phyloP scores from a whole-genome alignment of 1,284 basidiomycete species.

The Sporisorium graminicola region DNA sequence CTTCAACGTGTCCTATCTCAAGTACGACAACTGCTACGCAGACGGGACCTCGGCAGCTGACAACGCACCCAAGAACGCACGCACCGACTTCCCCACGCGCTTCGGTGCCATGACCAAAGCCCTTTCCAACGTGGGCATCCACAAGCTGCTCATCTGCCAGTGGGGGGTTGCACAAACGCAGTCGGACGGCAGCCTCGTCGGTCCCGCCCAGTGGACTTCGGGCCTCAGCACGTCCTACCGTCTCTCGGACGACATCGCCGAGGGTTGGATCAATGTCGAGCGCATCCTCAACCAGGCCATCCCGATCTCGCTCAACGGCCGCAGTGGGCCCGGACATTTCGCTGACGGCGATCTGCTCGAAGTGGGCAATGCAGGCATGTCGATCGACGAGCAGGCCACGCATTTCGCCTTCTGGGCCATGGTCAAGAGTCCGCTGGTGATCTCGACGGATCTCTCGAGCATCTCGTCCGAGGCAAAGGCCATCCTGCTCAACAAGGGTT shows the following conservation, averaged over 20 bases:
- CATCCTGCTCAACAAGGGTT: constrained; percentile 60
- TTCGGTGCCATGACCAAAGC: constrained; percentile 74
- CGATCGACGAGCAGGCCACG: constrained; percentile 56
- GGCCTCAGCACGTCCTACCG: constrained; percentile 73
- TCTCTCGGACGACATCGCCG: constrained; percentile 60
- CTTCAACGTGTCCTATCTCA: constrained; percentile 73
- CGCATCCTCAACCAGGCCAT: constrained; percentile 42
- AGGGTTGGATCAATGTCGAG: constrained; percentile 28
- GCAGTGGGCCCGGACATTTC: constrained; percentile 53
- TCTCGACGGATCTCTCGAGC: constrained; percentile 62
- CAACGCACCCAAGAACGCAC: constrained; percentile 40
- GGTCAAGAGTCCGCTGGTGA: constrained; percentile 65
- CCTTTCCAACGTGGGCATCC: constrained; percentile 72
- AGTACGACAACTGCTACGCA: constrained; percentile 71
- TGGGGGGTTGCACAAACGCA: constrained; percentile 67
- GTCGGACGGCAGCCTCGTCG: constrained; percentile 24
- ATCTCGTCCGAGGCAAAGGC: constrained; percentile 40
- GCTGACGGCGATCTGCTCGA: constrained; percentile 62
- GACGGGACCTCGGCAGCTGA: constrained; percentile 18
- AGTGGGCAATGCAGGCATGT: constrained; percentile 49
- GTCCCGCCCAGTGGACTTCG: constrained; percentile 59
- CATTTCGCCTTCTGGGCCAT: constrained; percentile 67
- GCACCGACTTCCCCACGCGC: constrained; percentile 55
- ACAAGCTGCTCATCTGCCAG: constrained; percentile 74
- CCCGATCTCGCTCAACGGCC: constrained; percentile 48